These are phyloP conservation scores for Kurtzmaniella quercitrusa DNA, from an alignment of 1,139 yeast species.

Conservation along the genomic window DNA sequence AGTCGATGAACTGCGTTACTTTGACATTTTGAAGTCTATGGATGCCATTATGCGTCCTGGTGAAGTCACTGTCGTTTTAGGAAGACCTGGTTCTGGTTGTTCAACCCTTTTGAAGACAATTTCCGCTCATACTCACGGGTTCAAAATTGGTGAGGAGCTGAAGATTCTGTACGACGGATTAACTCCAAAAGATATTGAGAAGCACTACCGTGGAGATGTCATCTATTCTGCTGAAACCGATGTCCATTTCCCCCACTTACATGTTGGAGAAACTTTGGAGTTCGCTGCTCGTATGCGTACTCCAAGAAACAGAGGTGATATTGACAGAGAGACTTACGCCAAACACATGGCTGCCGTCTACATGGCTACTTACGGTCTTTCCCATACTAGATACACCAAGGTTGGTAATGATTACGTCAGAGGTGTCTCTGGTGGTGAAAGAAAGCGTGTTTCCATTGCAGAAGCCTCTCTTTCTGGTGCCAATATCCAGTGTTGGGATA, in stretches of 20 bases:
- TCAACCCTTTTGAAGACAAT: conserved; percentile 71
- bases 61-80: conserved; percentile 70
- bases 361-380: conserved; percentile 40
- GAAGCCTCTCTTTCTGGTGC: conserved; percentile 37
- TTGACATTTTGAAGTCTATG: conserved; percentile 62
- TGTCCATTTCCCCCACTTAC: conserved; percentile 49
- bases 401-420: conserved; percentile 36
- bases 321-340: conserved; percentile 36
- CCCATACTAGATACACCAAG: conserved; percentile 29
- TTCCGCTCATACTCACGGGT: conserved; percentile 70
- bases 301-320: conserved; percentile 36
- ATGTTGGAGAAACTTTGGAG: conserved; percentile 48
- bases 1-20: conserved; percentile 24
- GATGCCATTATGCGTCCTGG: conserved; percentile 69
- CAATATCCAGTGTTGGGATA: conserved; percentile 54
- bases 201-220: conserved; percentile 36
- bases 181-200: conserved; percentile 21
- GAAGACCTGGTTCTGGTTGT: conserved; percentile 86
- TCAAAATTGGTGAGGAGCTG: conserved; percentile 51
- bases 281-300: conserved; percentile 42
- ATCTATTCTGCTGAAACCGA: conserved; percentile 52
- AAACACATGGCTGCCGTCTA: conserved; percentile 39
- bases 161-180: conserved; percentile 31
- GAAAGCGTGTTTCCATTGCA: conserved; percentile 43
- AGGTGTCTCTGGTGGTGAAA: conserved; percentile 44